These are phyloP conservation scores for Isabelozyma gotoi DNA, from an alignment of 805 yeast genomes.

Conservation along the genomic window DNA sequence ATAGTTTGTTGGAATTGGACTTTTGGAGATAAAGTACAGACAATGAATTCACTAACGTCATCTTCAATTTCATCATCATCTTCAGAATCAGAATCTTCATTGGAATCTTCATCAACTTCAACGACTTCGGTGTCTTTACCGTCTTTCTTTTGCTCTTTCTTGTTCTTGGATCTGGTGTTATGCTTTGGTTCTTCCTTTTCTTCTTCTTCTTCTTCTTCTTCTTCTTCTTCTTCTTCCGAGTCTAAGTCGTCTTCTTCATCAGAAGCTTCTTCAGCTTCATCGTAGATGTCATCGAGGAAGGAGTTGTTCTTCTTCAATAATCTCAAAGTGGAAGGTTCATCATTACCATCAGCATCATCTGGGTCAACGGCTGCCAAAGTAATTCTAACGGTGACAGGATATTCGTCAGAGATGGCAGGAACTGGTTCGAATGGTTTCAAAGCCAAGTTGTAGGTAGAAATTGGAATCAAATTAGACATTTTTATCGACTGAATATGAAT, in stretches of 20 bases:
- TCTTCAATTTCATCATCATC: constrained; percentile 66
- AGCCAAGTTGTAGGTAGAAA: constrained; percentile 83
- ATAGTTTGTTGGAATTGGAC: constrained; percentile 84
- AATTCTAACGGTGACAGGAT: constrained; percentile 85
- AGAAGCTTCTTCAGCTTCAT: constrained; percentile 38
- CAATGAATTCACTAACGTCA: constrained; percentile 78
- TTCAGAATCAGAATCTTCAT: constrained; percentile 50
- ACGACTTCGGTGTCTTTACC: constrained; percentile 32
- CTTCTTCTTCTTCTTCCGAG: constrained; percentile 46
- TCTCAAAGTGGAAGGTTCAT: constrained; percentile 86
- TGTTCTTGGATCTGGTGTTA: constrained; percentile 20
- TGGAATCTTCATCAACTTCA: constrained; percentile 51
- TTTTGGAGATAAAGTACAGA: constrained; percentile 89
- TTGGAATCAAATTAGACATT: constrained; percentile 77
- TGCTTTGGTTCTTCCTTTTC: constrained; percentile 14
- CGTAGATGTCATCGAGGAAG: constrained; percentile 41
- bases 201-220: constrained; percentile 32
- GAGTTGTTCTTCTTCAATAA: constrained; percentile 68
- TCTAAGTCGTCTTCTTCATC: constrained; percentile 48
- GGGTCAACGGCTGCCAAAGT: constrained; percentile 97
- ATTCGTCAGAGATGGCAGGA: constrained; percentile 81
- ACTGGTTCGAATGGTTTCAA: constrained; percentile 85
- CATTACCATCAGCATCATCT: constrained; percentile 75
- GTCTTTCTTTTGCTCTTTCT: constrained; percentile 17
- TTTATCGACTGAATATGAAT: constrained; percentile 4